These are phyloP conservation scores for Trypanosoma lewisi DNA, from an alignment of 208 protist genomes.

Conservation along the genomic window DNA sequence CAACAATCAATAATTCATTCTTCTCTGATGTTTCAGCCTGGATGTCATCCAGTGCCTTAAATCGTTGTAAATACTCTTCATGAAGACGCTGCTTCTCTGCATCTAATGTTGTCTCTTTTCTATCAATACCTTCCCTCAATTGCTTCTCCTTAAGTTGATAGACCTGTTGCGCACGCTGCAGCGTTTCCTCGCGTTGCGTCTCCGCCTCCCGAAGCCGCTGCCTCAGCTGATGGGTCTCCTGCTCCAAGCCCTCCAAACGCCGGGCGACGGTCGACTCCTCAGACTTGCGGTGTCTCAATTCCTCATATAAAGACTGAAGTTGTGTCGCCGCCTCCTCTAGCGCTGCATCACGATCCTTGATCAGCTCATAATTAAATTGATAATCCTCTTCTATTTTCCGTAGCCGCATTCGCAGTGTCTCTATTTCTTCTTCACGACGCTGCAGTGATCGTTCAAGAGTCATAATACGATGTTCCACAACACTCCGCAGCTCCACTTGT, in stretches of 20 bases:
- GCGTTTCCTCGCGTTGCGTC: conserved; percentile 44
- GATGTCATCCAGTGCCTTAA: conserved; percentile 46
- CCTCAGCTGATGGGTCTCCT: conserved; percentile 35
- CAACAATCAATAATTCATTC: conserved; percentile 22
- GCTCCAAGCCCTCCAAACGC: conserved; percentile 39
- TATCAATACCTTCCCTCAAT: conserved; percentile 34
- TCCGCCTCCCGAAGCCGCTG: conserved; percentile 61
- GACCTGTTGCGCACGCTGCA: conserved; percentile 41
- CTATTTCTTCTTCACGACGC: conserved; percentile 67
- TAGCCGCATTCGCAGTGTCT: conserved; percentile 49
- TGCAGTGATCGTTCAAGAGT: conserved; percentile 62
- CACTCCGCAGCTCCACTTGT: conserved; percentile 75
- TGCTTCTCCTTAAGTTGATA: conserved; percentile 56
- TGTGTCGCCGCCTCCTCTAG: conserved; percentile 78
- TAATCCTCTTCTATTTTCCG: conserved; percentile 86
- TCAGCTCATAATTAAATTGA: conserved; percentile 89
- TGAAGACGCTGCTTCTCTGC: conserved; percentile 60
- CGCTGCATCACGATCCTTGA: conserved; percentile 79
- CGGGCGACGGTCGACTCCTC: conserved; percentile 38
- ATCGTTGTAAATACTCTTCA: conserved; percentile 51
- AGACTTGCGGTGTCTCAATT: conserved; percentile 54
- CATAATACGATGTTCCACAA: conserved; percentile 68
- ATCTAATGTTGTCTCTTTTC: conserved; percentile 50
- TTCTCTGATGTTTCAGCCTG: conserved; percentile 34
- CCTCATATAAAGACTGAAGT: conserved; percentile 75